Base-by-base conservation (phyloP, 2,329 filamentous ascomycete genomes). In the Ceratocystis eucalypticola region DNA sequence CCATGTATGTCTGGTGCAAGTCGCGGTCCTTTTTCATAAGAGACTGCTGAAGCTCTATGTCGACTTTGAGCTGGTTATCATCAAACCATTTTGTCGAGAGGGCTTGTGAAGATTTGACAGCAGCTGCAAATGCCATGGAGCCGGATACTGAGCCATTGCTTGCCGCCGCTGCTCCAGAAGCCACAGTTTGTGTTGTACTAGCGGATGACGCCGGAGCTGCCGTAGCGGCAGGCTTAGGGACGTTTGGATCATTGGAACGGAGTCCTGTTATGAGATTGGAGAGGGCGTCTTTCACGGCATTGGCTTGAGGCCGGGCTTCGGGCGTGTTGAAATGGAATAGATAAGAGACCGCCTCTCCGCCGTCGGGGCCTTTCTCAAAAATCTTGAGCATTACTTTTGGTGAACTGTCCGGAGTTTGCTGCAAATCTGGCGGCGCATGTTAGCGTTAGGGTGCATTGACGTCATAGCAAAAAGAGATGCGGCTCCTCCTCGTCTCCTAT, bases 331-430 rank as follows among this genome's bases (percentile, higher is more conserved):
- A 97, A 70, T 89, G 87, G 75, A 99, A 96, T 62, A 93, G 84
- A 74, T 95, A 90, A 65, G 86, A 84, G 59, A 86, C 82, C 20
- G 89, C 78, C 62, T 87, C 84, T 33, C 79, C 75, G 30, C 79
- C 79, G 61, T 79, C 78, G 41, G 84, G 76, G 53, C 83, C 76
- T 74, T 91, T 88, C 69, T 88, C 88, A 71, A 96, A 89, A 66
- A 99, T 87, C 75, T 94, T 96, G 68, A 97, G 82, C 82, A 96
- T 96, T 65, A 96, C 91, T 80, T 96, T 96, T 20, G 91, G 80
- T 45, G 85, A 86, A n/a, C 81, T 86, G 68, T 91, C 90, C 12
- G 94, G 92, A 0, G 94, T 97, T 75, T 97, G 93, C 75, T 99
- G 93, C 62, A 99, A 84, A 77, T 97, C 90, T 94, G 71, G 1